Conservation (phyloP, 2,329 filamentous ascomycete species). For the Fusarium ramigenum region DNA sequence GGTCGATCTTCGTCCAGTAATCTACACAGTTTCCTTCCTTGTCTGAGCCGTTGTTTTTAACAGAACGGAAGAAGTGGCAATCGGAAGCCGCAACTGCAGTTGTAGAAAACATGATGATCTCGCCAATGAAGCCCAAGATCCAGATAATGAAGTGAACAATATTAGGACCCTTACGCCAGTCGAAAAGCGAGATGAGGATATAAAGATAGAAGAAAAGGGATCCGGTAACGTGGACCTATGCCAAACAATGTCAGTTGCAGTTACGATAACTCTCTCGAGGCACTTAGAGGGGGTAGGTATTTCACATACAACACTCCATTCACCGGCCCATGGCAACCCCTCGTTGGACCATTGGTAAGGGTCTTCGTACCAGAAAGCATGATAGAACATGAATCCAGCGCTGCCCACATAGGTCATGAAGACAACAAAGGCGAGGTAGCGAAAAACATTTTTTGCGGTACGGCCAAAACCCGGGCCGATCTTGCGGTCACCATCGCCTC, state of each 20-base stretch:
- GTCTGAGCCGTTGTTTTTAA: slow-evolving; percentile 38
- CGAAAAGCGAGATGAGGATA: slow-evolving; percentile 85
- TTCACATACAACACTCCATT: slow-evolving; percentile 75
- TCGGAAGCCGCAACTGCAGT: slow-evolving; percentile 75
- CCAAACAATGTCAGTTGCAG: slow-evolving; percentile 34
- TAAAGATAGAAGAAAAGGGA: slow-evolving; percentile 89
- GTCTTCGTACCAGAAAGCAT: slow-evolving; percentile 67
- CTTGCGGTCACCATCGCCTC: slow-evolving; percentile 57
- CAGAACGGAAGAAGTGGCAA: slow-evolving; percentile 67
- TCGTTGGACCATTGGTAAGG: slow-evolving; percentile 51
- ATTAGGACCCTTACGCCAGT: slow-evolving; percentile 83
- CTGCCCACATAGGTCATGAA: slow-evolving; percentile 81
- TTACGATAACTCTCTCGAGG: slow-evolving; percentile 4
- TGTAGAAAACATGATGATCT: slow-evolving; percentile 75
- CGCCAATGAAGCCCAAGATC: slow-evolving; percentile 76
- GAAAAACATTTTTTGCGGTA: slow-evolving; percentile 76
- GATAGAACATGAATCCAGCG: slow-evolving; percentile 75
- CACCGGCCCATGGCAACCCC: slow-evolving; percentile 76
- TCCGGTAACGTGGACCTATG: slow-evolving; percentile 83
- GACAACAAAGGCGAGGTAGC: slow-evolving; percentile 75
- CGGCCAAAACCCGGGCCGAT: slow-evolving; percentile 67
- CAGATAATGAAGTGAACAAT: slow-evolving; percentile 83
- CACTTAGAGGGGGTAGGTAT: neutral
- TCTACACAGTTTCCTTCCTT: slow-evolving; percentile 47
- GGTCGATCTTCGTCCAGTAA: slow-evolving; percentile 62